Evolutionary conservation across 345 rosid genomes (phyloP).

Genomic region (Camelina hispida): DNA sequence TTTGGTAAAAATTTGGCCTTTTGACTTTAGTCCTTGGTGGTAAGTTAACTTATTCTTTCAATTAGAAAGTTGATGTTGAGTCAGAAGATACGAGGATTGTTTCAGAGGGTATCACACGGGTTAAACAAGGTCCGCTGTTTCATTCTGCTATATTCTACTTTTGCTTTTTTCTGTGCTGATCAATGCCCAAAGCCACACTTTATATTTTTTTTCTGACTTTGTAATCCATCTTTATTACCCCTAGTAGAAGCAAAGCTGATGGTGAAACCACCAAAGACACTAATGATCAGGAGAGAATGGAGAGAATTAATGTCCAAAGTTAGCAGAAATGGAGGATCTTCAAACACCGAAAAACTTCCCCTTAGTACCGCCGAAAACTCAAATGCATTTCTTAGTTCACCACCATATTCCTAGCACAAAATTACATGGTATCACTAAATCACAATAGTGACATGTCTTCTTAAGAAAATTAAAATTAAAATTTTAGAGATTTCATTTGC

Average conservation of each 20-base stretch:
- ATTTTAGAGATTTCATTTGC: no score
- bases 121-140: slow-evolving; percentile 66
- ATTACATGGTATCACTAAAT: no score
- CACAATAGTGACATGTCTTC: no score
- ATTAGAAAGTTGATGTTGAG: slow-evolving; percentile 63
- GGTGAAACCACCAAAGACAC: slow-evolving; percentile 53
- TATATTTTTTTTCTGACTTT: slow-evolving; percentile 21
- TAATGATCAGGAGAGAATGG: not conserved
- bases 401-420: no score
- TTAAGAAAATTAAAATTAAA: no score
- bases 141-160: slow-evolving; percentile 18
- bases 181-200: slow-evolving; percentile 15
- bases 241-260: slow-evolving; percentile 49
- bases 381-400: no score
- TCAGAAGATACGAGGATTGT: slow-evolving; percentile 74
- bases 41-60: slow-evolving; percentile 24
- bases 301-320: no score
- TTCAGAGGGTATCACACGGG: slow-evolving; percentile 83
- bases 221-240: slow-evolving; percentile 14
- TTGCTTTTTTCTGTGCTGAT: not conserved
- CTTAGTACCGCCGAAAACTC: no score
- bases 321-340: no score
- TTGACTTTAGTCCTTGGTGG: slow-evolving; percentile 1
- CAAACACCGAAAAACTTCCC: no score
- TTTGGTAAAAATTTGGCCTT: slow-evolving; percentile 52